Base-by-base conservation (phyloP, 768 basidiomycete species). In the Hygrocybe coccinea region DNA sequence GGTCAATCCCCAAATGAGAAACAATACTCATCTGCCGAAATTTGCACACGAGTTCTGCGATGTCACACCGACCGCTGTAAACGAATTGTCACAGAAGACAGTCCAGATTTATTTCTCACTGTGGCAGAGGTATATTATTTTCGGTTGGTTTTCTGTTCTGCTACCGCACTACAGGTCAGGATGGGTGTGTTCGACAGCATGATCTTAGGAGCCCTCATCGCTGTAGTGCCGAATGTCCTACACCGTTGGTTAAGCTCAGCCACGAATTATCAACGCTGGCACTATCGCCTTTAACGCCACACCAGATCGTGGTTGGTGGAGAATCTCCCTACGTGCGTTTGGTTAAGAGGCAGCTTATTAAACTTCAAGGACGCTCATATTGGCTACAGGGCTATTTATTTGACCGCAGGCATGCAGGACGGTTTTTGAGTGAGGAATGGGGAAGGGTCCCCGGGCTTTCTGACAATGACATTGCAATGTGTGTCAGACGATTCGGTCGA, bases 101-200 rank as follows among this genome's bases (percentile, higher is more conserved):
- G 84, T 60, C 85, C 89, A 2, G 83, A 89, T 67, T 60, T 81
- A 41, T 91, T 91, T 66, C 67, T 91, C 22, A 84, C 89, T 0
- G 85, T 89, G n/a, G 78, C 82, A n/a, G 88, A 91, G 79, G 88
- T 86, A 50, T 33, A 78, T 67, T 6, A 14, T 29, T 52, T 25
- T 36, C 36, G 41, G 38, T 14, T 39, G 49, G 25, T 38, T 10
- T 24, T 10, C 12, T 46, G 10, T 55, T 25, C 33, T 15, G 24
- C 15, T 22, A 50, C 33, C 15, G 51, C 22, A 12, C 10, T 15
- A 21, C 22, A 8, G 2, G 12, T 57, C 64, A 92, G 86, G 92
- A 95, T 69, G 91, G 90, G 3, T 79, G 85, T 25, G 91, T 94
- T 9, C 80, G 92, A 22, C 91, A 94, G 64, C 92, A 95, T 66